Evolutionary conservation across 768 basidiomycete genomes (phyloP).

Genomic region (Lanmaoa pseudosensibilis): DNA sequence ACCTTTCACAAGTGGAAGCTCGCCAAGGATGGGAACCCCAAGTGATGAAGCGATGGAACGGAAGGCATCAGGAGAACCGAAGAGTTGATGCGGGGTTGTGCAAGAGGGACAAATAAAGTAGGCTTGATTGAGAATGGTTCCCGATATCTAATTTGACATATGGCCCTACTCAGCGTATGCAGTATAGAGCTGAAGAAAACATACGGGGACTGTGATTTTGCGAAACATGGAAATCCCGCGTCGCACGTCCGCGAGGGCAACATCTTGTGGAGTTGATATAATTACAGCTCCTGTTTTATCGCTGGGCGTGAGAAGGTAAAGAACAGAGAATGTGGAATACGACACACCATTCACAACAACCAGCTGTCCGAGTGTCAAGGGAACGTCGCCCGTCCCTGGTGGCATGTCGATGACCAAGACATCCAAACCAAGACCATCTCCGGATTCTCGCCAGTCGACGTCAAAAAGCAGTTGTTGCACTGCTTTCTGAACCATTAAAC

Average conservation of each 20-base stretch:
- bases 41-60: slow-evolving; percentile 56
- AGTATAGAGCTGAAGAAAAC: slow-evolving; percentile 22
- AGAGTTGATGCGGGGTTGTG: slow-evolving; percentile 58
- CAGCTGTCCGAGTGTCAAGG: slow-evolving; percentile 86
- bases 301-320: background rate
- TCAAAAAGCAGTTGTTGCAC: slow-evolving; percentile 96
- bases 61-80: slow-evolving; percentile 71
- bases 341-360: slow-evolving; percentile 76
- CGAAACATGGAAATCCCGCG: slow-evolving; percentile 93
- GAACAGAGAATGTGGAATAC: background rate
- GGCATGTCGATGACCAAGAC: slow-evolving; percentile 94
- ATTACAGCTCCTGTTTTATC: slow-evolving; percentile 74
- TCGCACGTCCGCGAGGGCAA: slow-evolving; percentile 86
- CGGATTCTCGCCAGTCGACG: slow-evolving; percentile 74
- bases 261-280: slow-evolving; percentile 94
- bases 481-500: slow-evolving; percentile 97
- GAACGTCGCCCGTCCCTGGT: slow-evolving; percentile 96
- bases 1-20: slow-evolving; percentile 75
- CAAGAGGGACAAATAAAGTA: slow-evolving; percentile 81
- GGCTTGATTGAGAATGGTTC: slow-evolving; percentile 85
- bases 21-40: slow-evolving; percentile 65
- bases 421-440: slow-evolving; percentile 57
- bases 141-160: slow-evolving; percentile 61
- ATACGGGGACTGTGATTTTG: slow-evolving; percentile 83
- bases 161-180: background rate